Percentiles rank a stretch among this genome's conserved stretches.
Conservation (phyloP, 2,329 filamentous ascomycete species). For the Pyricularia pennisetigena region DNA sequence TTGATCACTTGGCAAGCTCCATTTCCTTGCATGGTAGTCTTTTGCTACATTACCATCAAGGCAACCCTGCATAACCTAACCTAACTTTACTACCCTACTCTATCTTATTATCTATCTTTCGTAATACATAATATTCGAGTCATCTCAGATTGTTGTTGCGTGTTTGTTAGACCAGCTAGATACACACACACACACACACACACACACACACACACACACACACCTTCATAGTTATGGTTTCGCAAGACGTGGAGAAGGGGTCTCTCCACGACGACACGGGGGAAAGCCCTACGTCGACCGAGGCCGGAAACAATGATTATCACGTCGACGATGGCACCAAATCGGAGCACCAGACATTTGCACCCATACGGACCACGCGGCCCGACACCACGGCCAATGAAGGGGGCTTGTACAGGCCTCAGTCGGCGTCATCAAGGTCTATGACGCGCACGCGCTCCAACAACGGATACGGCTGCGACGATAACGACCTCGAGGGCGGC, state of each 20-base stretch:
- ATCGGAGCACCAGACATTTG: conserved; percentile 8
- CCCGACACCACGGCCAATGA: neutral
- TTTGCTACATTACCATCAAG: neutral
- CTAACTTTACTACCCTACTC: no score
- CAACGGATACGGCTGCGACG: conserved; percentile 33
- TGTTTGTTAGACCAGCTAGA: neutral
- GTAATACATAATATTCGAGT: no score
- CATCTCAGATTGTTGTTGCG: neutral
- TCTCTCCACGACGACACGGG: neutral
- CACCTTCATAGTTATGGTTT: neutral
- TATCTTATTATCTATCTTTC: no score
- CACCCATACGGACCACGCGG: conserved; percentile 13
- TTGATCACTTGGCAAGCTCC: neutral
- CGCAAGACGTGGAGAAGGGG: neutral
- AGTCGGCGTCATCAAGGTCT: conserved; percentile 9
- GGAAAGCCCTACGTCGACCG: neutral
- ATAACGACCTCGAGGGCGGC: conserved; percentile 12
- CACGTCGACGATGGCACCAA: neutral
- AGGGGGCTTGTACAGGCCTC: neutral
- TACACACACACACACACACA: neutral
- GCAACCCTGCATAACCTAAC: neutral
- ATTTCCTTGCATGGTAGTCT: neutral
- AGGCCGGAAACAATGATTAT: neutral
- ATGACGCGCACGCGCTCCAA: conserved; percentile 26
- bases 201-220: neutral